These are phyloP conservation scores for Aschersonia sp. DNA, from an alignment of 2,329 filamentous ascomycete species.

Conservation along the genomic window DNA sequence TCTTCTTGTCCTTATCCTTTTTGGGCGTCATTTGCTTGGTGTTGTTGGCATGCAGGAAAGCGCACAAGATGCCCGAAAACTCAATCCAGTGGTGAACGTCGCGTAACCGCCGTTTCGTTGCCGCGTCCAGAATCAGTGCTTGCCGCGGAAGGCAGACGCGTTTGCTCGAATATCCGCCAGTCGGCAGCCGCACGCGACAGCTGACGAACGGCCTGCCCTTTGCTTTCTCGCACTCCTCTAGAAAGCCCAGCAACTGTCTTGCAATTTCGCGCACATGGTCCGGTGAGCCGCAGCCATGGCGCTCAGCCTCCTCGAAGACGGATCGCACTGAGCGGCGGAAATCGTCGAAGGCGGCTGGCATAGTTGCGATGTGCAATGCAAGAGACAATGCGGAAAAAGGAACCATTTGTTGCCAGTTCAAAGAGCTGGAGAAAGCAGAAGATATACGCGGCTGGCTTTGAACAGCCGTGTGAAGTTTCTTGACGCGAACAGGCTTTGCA, in stretches of 20 bases:
- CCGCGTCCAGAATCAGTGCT: conserved; percentile 3
- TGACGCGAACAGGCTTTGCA: no score
- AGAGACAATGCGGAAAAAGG: no score
- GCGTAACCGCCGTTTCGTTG: conserved; percentile 4
- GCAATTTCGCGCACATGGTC: conserved; percentile 12
- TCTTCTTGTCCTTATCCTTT: background rate
- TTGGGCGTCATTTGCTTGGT: background rate
- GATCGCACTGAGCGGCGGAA: no score
- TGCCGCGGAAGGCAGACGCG: conserved; percentile 4
- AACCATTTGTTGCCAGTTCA: no score
- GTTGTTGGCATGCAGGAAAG: background rate
- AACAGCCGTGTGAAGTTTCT: no score
- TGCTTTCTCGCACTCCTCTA: background rate
- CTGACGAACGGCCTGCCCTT: conserved; percentile 6
- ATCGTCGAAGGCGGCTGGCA: no score
- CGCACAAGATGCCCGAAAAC: conserved; percentile 1
- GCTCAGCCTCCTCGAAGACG: conserved; percentile 5
- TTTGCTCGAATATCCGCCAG: conserved; percentile 7
- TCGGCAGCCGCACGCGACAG: conserved; percentile 8
- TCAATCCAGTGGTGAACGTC: background rate
- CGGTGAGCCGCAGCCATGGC: conserved; percentile 6
- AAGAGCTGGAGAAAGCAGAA: no score
- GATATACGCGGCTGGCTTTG: no score
- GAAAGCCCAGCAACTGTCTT: background rate
- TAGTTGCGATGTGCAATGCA: no score